Evolutionary conservation across 2,329 filamentous ascomycete genomes (phyloP).

Genomic region (Achaetomium macrosporum): DNA sequence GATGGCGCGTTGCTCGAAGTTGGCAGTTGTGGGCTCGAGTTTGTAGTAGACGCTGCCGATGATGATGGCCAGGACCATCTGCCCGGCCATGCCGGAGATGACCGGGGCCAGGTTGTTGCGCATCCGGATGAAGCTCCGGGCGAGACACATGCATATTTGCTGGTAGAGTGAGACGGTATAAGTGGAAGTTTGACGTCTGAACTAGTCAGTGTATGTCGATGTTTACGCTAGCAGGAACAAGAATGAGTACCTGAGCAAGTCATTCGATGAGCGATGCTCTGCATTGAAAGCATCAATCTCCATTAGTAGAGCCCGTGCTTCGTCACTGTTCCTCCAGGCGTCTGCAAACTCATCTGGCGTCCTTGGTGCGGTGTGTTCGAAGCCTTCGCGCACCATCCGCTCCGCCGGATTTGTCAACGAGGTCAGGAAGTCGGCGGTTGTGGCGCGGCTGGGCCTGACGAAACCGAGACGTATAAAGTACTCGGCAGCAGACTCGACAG

Average conservation of each 20-base stretch:
- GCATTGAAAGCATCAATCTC: not conserved
- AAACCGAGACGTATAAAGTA: constrained; percentile 64
- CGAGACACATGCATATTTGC: constrained; percentile 6
- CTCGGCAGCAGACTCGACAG: constrained; percentile 49
- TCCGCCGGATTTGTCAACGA: constrained; percentile 61
- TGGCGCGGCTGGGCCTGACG: constrained; percentile 54
- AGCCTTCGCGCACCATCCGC: constrained; percentile 51
- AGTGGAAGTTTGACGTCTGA: not conserved
- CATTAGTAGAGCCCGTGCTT: not conserved
- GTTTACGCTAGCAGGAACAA: too few species aligned
- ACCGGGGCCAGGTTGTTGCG: constrained; percentile 27
- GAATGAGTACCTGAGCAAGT: too few species aligned
- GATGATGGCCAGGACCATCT: constrained; percentile 54
- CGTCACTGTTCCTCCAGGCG: constrained; percentile 9
- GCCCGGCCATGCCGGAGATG: constrained; percentile 50
- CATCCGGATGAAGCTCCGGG: constrained; percentile 16
- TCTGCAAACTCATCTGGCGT: constrained; percentile 56
- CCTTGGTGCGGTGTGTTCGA: constrained; percentile 47
- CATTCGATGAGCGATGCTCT: not conserved
- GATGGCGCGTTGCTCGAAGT: constrained; percentile 44
- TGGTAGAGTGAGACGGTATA: constrained; percentile 4
- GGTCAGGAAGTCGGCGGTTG: constrained; percentile 60
- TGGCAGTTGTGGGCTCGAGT: constrained; percentile 44
- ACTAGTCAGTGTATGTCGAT: not conserved
- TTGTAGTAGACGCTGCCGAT: constrained; percentile 62